Percentiles rank a stretch among this genome's conserved stretches.
Evolutionary conservation across 2,329 filamentous ascomycete species (phyloP).

Genomic region (Hypoxylon sp.): DNA sequence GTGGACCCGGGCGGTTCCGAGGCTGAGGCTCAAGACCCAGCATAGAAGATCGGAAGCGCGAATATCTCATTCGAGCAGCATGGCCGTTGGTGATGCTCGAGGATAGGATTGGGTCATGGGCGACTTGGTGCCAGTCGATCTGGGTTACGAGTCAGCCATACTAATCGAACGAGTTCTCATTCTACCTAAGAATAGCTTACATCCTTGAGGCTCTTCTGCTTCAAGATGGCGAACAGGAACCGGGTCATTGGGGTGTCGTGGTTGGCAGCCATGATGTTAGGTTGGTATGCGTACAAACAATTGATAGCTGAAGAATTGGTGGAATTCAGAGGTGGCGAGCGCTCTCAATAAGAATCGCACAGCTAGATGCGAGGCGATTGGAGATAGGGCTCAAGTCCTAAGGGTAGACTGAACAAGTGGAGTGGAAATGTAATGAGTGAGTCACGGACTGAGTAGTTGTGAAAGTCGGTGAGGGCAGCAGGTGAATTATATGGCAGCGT

Average conservation of each 20-base stretch:
- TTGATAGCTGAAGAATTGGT: conserved; percentile 16
- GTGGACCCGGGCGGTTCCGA: conserved; percentile 52
- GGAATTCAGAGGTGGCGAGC: conserved; percentile 28
- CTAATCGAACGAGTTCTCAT: too few species aligned
- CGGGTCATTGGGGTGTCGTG: conserved; percentile 65
- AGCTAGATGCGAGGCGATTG: conserved; percentile 36
- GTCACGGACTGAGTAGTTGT: conserved; percentile 49
- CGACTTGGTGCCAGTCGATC: conserved; percentile 69
- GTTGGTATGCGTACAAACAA: conserved; percentile 14
- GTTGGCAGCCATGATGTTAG: conserved; percentile 61
- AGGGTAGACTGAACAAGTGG: conserved; percentile 44
- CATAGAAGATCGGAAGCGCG: conserved; percentile 60
- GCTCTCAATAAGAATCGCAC: conserved; percentile 44
- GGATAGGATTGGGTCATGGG: conserved; percentile 60
- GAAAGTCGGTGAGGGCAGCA: conserved; percentile 53
- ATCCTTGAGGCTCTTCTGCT: conserved; percentile 68
- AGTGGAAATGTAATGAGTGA: conserved; percentile 49
- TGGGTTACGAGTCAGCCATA: conserved; percentile 45
- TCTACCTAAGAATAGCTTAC: too few species aligned
- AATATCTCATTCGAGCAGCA: conserved; percentile 68
- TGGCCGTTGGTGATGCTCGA: conserved; percentile 67
- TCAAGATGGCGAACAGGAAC: conserved; percentile 67
- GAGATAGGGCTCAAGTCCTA: conserved; percentile 31
- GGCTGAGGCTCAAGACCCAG: conserved; percentile 58
- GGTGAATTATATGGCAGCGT: conserved; percentile 50